Evolutionary conservation across 177 flowering plant species (phyloP).

Genomic region (Telopea speciosissima): DNA sequence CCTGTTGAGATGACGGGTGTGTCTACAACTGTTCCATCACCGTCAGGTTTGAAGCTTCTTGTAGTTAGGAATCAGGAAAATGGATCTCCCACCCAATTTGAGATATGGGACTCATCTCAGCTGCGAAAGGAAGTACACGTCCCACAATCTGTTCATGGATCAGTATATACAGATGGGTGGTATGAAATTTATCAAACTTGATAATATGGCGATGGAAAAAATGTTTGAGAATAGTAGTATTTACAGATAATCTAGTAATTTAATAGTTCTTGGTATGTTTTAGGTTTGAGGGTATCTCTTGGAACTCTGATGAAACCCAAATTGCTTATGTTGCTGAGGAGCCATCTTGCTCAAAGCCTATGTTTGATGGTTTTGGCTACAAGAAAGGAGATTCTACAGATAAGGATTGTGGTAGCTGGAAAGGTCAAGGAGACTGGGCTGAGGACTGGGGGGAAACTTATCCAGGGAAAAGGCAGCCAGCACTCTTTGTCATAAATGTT

Average conservation of each 20-base stretch:
- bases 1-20: slow-evolving; percentile 84
- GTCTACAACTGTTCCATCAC: slow-evolving; percentile 74
- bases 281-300: slow-evolving; percentile 97
- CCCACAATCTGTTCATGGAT: slow-evolving; percentile 78
- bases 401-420: slow-evolving; percentile 79
- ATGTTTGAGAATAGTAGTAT: not conserved
- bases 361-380: slow-evolving; percentile 56
- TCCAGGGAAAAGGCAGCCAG: slow-evolving; percentile 80
- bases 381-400: slow-evolving; percentile 49
- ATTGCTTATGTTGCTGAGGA: slow-evolving; percentile 96
- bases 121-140: slow-evolving; percentile 70
- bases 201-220: not conserved
- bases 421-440: slow-evolving; percentile 88
- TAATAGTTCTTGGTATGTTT: not conserved
- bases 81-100: slow-evolving; percentile 72
- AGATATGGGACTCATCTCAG: slow-evolving; percentile 75
- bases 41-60: slow-evolving; percentile 85
- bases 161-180: slow-evolving; percentile 89
- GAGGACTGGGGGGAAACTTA: slow-evolving; percentile 98
- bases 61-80: slow-evolving; percentile 67
- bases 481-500: slow-evolving; percentile 62
- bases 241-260: not conserved
- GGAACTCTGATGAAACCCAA: slow-evolving; percentile 71
- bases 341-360: slow-evolving; percentile 63
- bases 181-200: slow-evolving; percentile 14